A percentile compares a stretch with the other conserved stretches of the same genome.
Evolutionary conservation across 495 filamentous ascomycete genomes (phyloP).

Genomic region (Sporormia fimetaria): DNA sequence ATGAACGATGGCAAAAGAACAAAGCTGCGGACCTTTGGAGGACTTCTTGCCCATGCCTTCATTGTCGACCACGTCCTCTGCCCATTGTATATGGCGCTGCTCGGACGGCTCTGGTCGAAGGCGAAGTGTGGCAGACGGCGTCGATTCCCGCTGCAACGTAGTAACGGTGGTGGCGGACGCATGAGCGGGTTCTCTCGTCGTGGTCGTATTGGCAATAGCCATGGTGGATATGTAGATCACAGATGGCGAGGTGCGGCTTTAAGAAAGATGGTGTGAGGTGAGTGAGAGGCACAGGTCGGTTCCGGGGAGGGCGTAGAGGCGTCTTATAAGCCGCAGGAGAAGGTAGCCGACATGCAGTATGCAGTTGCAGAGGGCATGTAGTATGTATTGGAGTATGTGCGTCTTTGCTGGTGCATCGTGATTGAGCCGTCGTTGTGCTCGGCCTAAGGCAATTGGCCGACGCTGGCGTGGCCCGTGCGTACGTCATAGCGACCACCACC

Average conservation of each 20-base stretch:
- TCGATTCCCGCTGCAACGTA: conserved; percentile 18
- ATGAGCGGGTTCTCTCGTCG: conserved; percentile 11
- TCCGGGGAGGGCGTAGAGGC: background rate
- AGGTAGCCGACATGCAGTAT: conserved; percentile 13
- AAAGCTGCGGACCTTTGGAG: conserved; percentile 60
- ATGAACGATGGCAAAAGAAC: background rate
- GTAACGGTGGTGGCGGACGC: conserved; percentile 9
- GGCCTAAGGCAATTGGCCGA: no score
- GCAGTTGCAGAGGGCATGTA: conserved; percentile 22
- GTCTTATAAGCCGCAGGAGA: conserved; percentile 1
- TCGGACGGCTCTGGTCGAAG: conserved; percentile 30
- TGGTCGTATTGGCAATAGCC: background rate
- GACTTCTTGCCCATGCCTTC: conserved; percentile 89
- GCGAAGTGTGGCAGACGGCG: conserved; percentile 26
- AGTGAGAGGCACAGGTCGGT: background rate
- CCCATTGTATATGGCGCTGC: conserved; percentile 61
- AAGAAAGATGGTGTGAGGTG: no score
- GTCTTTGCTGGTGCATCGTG: conserved; percentile 24
- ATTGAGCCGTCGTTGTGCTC: conserved; percentile 15
- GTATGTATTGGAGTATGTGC: conserved; percentile 20
- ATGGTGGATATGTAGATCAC: no score
- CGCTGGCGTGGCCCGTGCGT: no score
- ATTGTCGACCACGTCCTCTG: conserved; percentile 88
- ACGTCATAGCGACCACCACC: no score
- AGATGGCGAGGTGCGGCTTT: no score